Evolutionary conservation across 768 basidiomycete genomes (phyloP).

Genomic region (Lentinus brumalis): DNA sequence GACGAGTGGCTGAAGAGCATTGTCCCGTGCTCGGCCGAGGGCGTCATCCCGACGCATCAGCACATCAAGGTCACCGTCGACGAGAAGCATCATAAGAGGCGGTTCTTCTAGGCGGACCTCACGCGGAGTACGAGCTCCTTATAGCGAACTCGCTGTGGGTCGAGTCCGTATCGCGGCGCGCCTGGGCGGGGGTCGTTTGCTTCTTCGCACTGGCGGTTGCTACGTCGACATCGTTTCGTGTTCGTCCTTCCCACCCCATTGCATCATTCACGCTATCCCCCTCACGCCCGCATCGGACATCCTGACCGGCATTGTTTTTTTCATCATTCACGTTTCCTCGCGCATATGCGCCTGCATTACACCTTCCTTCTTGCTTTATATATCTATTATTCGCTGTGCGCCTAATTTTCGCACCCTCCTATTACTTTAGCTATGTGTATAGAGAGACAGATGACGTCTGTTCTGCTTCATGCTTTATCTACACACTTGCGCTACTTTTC

Average conservation of each 20-base stretch:
- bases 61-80: conserved; percentile 77
- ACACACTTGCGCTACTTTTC: conserved; percentile 32
- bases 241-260: not conserved
- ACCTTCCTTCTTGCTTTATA: conserved; percentile 15
- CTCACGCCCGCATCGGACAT: not conserved
- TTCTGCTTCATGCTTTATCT: conserved; percentile 31
- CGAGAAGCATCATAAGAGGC: conserved; percentile 71
- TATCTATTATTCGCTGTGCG: conserved; percentile 18
- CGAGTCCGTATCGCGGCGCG: not conserved
- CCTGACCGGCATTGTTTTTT: not conserved
- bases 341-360: not conserved
- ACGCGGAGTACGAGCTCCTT: not conserved
- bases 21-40: conserved; percentile 58
- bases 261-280: not conserved
- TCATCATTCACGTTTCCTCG: not conserved
- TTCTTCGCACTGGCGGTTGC: not conserved
- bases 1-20: conserved; percentile 89
- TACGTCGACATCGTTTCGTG: not conserved
- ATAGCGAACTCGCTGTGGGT: not conserved
- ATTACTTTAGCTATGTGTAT: conserved; percentile 23
- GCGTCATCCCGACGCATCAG: conserved; percentile 52
- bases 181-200: not conserved
- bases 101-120: conserved; percentile 59
- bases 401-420: conserved; percentile 17
- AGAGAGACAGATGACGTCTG: conserved; percentile 14